Evolutionary conservation across 148 eudicot genomes (phyloP).

Genomic region (Fagopyrum esculentum): DNA sequence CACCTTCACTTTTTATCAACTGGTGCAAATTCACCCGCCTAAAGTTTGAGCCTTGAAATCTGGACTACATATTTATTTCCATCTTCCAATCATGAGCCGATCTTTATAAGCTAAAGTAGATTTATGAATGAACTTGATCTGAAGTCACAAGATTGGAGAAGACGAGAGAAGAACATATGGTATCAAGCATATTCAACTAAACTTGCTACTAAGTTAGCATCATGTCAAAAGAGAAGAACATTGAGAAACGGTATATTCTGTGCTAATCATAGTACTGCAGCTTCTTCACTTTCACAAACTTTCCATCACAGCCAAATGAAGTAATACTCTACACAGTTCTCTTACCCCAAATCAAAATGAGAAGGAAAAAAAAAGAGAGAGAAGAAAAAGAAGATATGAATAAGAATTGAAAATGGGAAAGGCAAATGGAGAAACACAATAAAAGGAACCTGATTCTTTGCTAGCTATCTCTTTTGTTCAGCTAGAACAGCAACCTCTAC

Average conservation of each 20-base stretch:
- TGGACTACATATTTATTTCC: too few species aligned
- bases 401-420: not conserved
- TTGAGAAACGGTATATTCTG: conserved; percentile 6
- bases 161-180: too few species aligned
- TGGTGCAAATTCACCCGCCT: too few species aligned
- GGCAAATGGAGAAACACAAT: not conserved
- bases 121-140: too few species aligned
- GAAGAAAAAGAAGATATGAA: not conserved
- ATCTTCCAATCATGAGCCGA: too few species aligned
- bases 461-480: conserved; percentile 16
- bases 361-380: not conserved
- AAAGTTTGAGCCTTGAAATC: too few species aligned
- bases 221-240: not conserved
- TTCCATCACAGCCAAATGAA: conserved; percentile 13
- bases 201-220: not conserved
- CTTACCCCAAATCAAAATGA: not conserved
- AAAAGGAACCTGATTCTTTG: conserved; percentile 9
- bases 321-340: conserved; percentile 12
- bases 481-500: conserved; percentile 30
- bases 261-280: conserved; percentile 4
- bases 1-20: too few species aligned
- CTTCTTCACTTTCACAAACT: conserved; percentile 15
- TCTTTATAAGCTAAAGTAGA: too few species aligned
- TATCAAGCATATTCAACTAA: too few species aligned
- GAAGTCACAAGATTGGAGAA: too few species aligned